A percentile compares a stretch with the other conserved stretches of the same genome.
These are phyloP conservation scores for Fomitopsis palustris DNA, from an alignment of 1,284 basidiomycete species.

Conservation along the genomic window DNA sequence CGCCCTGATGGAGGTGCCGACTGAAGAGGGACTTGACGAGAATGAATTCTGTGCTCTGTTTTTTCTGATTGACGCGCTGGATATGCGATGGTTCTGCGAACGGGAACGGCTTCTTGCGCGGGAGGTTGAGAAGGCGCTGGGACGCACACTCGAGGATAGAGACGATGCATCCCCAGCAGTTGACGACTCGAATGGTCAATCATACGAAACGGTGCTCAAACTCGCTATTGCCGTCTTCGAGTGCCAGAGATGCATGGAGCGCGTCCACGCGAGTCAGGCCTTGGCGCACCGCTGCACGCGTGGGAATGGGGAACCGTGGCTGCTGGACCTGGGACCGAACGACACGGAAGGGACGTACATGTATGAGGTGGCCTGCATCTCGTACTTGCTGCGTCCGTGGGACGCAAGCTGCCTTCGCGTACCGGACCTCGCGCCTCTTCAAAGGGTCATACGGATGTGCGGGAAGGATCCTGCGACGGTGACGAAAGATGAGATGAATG, in stretches of 20 bases:
- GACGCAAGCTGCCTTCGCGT: not conserved
- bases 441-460: not conserved
- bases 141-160: not conserved
- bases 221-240: conserved; percentile 1
- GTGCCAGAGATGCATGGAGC: not conserved
- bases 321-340: not conserved
- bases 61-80: not conserved
- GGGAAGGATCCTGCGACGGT: conserved; percentile 3
- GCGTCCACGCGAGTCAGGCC: not conserved
- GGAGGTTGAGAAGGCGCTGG: not conserved
- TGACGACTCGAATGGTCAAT: not conserved
- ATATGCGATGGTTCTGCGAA: not conserved
- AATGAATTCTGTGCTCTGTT: not conserved
- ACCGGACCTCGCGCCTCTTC: not conserved
- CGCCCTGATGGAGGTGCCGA: not conserved
- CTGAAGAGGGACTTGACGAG: no score
- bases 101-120: not conserved
- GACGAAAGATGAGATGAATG: conserved; percentile 5
- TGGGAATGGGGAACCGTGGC: not conserved
- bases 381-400: not conserved
- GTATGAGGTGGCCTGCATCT: not conserved
- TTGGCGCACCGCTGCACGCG: conserved; percentile 2
- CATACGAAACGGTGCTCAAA: not conserved
- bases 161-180: not conserved
- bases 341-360: not conserved